Conservation (phyloP, 257 asterid genomes). For the Asclepias syriaca region DNA sequence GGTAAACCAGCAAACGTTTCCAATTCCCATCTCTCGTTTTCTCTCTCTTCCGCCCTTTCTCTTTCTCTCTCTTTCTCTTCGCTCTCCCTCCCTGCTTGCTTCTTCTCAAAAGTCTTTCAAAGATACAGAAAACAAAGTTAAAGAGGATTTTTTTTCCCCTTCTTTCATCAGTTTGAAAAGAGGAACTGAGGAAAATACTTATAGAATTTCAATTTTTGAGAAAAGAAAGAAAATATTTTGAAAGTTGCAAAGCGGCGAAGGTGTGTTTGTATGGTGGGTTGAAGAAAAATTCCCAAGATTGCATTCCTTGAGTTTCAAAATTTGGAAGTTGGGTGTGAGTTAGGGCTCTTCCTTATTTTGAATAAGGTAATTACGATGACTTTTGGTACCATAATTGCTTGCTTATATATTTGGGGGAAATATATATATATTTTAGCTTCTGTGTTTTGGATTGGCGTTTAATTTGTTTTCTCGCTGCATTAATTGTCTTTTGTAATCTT, state of each 20-base stretch:
- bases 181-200: neutral
- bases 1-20: conserved; percentile 16
- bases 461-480: conserved; percentile 14
- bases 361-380: neutral
- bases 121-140: neutral
- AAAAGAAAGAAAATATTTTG: neutral
- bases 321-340: conserved; percentile 2
- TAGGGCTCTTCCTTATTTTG: conserved; percentile 17
- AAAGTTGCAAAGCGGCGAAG: neutral
- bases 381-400: neutral
- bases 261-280: conserved; percentile 7
- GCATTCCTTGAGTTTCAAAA: neutral
- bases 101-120: conserved; percentile 6
- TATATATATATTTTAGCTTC: conserved; percentile 2
- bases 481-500: conserved; percentile 4
- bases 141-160: no score
- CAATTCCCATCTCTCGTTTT: neutral
- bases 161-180: neutral
- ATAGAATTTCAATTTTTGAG: neutral
- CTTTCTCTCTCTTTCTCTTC: neutral
- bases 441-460: conserved; percentile 11
- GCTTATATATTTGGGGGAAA: neutral
- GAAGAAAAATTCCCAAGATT: conserved; percentile 4
- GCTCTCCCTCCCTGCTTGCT: neutral
- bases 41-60: neutral